These are phyloP conservation scores for Penicillium malachiteum DNA, from an alignment of 495 filamentous ascomycete species.

Conservation along the genomic window DNA sequence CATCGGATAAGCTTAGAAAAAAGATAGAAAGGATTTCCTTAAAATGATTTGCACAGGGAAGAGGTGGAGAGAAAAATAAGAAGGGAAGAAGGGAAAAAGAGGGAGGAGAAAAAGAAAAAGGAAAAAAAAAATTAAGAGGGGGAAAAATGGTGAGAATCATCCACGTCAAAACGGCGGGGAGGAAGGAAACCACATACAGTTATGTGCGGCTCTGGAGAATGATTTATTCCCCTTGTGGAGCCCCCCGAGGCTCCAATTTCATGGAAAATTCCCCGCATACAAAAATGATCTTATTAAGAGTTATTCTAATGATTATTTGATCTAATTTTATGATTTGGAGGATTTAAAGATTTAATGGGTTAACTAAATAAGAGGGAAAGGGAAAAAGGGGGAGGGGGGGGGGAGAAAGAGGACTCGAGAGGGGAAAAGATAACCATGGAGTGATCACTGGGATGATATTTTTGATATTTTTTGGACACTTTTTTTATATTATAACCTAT, in stretches of 20 bases:
- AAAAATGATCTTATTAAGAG: not conserved
- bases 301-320: not conserved
- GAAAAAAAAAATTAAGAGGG: not conserved
- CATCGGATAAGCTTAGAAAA: not conserved
- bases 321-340: not conserved
- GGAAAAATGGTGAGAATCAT: not conserved
- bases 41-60: not conserved
- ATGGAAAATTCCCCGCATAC: not conserved
- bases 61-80: constrained; percentile 2
- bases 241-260: not conserved
- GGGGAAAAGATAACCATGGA: too few species aligned
- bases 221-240: not conserved
- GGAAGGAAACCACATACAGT: not conserved
- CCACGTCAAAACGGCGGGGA: not conserved
- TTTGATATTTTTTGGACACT: too few species aligned
- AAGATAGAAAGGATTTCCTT: not conserved
- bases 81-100: constrained; percentile 5
- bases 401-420: too few species aligned
- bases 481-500: too few species aligned
- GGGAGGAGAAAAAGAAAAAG: constrained; percentile 1
- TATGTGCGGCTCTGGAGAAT: not conserved
- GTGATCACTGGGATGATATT: too few species aligned
- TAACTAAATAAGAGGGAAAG: too few species aligned
- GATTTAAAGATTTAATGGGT: not conserved
- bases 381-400: too few species aligned